Conservation (phyloP, 192 early-diverging fungal genomes). For the Haplosporangium gracile region DNA sequence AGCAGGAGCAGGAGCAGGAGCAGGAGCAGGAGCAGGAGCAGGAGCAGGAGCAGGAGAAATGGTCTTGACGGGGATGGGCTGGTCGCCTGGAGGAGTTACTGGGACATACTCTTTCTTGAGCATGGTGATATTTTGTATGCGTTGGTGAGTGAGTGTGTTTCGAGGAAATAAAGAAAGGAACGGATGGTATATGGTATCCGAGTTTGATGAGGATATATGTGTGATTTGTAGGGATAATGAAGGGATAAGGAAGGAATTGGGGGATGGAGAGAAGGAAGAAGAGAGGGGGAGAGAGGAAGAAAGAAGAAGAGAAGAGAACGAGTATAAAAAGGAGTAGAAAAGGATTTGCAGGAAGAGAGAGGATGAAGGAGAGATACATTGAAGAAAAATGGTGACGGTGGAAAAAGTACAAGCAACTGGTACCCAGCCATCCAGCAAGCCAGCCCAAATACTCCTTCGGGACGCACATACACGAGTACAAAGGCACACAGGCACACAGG, state of each 20-base stretch:
- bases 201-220: not conserved
- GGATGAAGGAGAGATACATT: not conserved
- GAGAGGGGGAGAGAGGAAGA: not conserved
- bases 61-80: conserved; percentile 13
- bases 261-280: not conserved
- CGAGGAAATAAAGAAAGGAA: not conserved
- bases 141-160: not conserved
- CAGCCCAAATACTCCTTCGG: no score
- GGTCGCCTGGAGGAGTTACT: conserved; percentile 36
- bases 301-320: not conserved
- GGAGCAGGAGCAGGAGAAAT: not conserved
- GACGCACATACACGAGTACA: no score
- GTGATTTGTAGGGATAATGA: not conserved
- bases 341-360: not conserved
- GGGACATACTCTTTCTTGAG: conserved; percentile 29
- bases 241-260: not conserved
- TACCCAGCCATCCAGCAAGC: no score
- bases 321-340: not conserved
- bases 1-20: no score
- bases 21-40: no score
- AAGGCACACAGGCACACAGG: no score
- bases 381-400: no score
- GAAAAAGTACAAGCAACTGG: no score
- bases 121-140: conserved; percentile 11
- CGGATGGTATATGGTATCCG: not conserved